Percentiles rank a stretch among this genome's conserved stretches.
Evolutionary conservation across 2,329 filamentous ascomycete species (phyloP).

Genomic region (Grosmannia clavigera): DNA sequence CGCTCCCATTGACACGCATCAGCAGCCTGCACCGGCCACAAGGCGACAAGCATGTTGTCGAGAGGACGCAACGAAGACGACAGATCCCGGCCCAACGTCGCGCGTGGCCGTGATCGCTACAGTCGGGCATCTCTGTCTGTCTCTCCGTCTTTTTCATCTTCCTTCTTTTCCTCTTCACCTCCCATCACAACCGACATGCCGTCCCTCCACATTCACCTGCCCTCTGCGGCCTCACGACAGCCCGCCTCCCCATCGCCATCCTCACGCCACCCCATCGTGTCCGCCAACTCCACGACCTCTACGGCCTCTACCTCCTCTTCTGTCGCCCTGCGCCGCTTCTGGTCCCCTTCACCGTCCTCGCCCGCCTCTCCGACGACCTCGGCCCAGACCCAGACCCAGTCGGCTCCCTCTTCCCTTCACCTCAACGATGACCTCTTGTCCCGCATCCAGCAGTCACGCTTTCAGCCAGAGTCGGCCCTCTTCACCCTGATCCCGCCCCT

Average conservation of each 20-base stretch:
- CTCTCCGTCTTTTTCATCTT: no score
- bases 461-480: neutral
- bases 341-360: slow-evolving; percentile 7
- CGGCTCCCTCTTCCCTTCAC: neutral
- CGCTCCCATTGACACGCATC: no score
- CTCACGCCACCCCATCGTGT: neutral
- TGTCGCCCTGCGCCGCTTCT: slow-evolving; percentile 7
- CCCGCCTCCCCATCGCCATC: neutral
- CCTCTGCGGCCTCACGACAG: neutral
- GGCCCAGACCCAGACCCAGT: neutral
- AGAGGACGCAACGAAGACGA: no score
- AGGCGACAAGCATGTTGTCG: no score
- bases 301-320: neutral
- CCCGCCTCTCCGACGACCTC: neutral
- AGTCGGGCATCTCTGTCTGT: no score
- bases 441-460: neutral
- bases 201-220: neutral
- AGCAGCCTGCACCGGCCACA: no score
- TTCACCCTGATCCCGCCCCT: slow-evolving; percentile 23
- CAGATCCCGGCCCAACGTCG: no score
- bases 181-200: neutral
- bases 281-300: neutral
- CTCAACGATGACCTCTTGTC: neutral
- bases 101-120: no score
- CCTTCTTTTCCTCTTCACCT: no score